Percentiles rank a stretch among this genome's conserved stretches.
These are phyloP conservation scores for Brassica napus DNA, from an alignment of 345 rosid genomes.

Conservation along the genomic window DNA sequence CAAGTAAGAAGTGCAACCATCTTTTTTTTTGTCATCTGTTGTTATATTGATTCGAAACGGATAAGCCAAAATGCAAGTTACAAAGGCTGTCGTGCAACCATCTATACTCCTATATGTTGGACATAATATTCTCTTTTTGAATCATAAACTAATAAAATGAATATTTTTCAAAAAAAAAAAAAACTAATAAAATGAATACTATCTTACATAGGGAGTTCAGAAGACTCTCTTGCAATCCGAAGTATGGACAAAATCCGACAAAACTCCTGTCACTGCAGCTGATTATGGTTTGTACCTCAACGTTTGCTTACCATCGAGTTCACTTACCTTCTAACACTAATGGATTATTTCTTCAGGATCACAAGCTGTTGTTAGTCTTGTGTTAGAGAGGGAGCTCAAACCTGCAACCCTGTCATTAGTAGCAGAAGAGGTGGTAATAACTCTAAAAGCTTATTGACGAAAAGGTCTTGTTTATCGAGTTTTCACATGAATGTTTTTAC, in stretches of 20 bases:
- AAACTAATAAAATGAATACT: neutral
- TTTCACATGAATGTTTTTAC: conserved; percentile 9
- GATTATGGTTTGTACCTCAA: conserved; percentile 65
- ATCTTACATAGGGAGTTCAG: conserved; percentile 53
- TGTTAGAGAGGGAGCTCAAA: conserved; percentile 69
- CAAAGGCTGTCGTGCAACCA: too few species aligned
- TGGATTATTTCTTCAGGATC: conserved; percentile 57
- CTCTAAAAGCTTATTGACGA: neutral
- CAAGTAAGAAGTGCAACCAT: conserved; percentile 6
- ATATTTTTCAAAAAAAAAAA: too few species aligned
- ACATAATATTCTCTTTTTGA: too few species aligned
- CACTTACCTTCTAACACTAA: neutral
- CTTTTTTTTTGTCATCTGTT: too few species aligned
- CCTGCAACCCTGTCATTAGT: conserved; percentile 65
- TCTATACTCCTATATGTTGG: too few species aligned
- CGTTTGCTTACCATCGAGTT: neutral
- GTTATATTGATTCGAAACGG: too few species aligned
- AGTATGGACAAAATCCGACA: conserved; percentile 70
- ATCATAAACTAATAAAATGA: too few species aligned
- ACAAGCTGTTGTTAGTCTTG: conserved; percentile 81
- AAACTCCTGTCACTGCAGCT: conserved; percentile 85
- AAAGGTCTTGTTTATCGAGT: neutral
- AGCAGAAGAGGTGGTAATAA: conserved; percentile 79
- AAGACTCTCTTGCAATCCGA: conserved; percentile 71
- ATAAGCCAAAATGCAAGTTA: too few species aligned